phyloP scores from a whole-genome alignment of 768 basidiomycete genomes.

The Xerocomellus amylosporus region DNA sequence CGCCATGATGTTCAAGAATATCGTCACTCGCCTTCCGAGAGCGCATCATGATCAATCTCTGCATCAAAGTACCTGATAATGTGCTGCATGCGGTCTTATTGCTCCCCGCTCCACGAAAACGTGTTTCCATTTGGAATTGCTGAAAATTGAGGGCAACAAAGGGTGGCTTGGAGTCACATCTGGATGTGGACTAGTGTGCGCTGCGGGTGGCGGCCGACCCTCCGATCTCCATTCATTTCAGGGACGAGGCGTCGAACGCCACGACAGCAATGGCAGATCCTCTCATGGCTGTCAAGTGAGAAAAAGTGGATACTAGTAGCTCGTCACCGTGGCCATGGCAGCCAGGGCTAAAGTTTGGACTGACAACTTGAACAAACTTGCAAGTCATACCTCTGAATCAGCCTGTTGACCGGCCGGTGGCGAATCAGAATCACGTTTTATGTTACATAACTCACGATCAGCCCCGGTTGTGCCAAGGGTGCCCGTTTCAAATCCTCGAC shows the following conservation, averaged over 20 bases:
- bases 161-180: background rate
- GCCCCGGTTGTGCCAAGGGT: background rate
- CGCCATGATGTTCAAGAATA: conserved; percentile 1
- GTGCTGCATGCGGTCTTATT: conserved; percentile 1
- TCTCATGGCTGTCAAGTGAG: background rate
- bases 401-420: background rate
- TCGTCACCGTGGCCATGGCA: background rate
- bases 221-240: background rate
- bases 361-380: background rate
- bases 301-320: background rate
- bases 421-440: background rate
- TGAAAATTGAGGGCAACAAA: background rate
- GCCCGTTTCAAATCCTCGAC: background rate
- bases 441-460: background rate
- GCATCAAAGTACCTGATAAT: background rate
- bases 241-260: background rate
- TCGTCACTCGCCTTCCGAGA: background rate
- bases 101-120: background rate
- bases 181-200: background rate
- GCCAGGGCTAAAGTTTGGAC: background rate
- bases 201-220: background rate
- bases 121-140: background rate
- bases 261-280: background rate
- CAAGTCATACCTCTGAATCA: background rate
- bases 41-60: background rate